A percentile compares a stretch with the other conserved stretches of the same genome.
These are phyloP conservation scores for Colletotrichum navitas DNA, from an alignment of 2,329 filamentous ascomycete genomes.

Conservation along the genomic window DNA sequence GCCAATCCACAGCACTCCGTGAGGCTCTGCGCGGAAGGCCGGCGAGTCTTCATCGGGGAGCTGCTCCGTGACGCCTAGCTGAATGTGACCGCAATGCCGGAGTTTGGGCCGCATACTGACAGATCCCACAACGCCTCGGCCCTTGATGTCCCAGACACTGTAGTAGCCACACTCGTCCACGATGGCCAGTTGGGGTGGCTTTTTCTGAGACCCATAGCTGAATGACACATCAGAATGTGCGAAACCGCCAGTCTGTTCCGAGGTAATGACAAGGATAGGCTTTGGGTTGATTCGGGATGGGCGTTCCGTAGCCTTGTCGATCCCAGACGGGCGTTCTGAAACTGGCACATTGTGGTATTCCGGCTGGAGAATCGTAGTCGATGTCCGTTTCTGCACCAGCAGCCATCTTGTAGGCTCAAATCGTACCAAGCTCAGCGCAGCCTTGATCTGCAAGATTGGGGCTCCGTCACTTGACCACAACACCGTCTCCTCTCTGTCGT, in stretches of 20 bases:
- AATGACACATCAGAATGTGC: slow-evolving; percentile 75
- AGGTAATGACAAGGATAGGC: slow-evolving; percentile 65
- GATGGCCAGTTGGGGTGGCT: slow-evolving; percentile 73
- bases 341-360: slow-evolving; percentile 59
- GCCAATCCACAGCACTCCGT: slow-evolving; percentile 60
- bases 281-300: slow-evolving; percentile 68
- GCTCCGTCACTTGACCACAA: slow-evolving; percentile 67
- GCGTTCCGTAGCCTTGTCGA: slow-evolving; percentile 44
- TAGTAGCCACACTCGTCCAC: slow-evolving; percentile 75
- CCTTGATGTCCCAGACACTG: slow-evolving; percentile 74
- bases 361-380: slow-evolving; percentile 65
- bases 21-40: slow-evolving; percentile 51
- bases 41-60: slow-evolving; percentile 48
- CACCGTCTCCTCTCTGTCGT: slow-evolving; percentile 60
- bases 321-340: slow-evolving; percentile 40
- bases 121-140: slow-evolving; percentile 51
- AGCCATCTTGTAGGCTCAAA: slow-evolving; percentile 62
- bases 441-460: slow-evolving; percentile 65
- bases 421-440: slow-evolving; percentile 55
- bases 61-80: slow-evolving; percentile 52
- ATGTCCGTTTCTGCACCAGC: slow-evolving; percentile 65
- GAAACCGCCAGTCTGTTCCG: slow-evolving; percentile 64
- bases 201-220: slow-evolving; percentile 61
- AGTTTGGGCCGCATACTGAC: slow-evolving; percentile 52
- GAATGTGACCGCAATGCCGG: slow-evolving; percentile 59